Evolutionary conservation across 257 asterid species (phyloP), one percentile per base, ranked within the genome.

Genomic region (Fraxinus excelsior): DNA sequence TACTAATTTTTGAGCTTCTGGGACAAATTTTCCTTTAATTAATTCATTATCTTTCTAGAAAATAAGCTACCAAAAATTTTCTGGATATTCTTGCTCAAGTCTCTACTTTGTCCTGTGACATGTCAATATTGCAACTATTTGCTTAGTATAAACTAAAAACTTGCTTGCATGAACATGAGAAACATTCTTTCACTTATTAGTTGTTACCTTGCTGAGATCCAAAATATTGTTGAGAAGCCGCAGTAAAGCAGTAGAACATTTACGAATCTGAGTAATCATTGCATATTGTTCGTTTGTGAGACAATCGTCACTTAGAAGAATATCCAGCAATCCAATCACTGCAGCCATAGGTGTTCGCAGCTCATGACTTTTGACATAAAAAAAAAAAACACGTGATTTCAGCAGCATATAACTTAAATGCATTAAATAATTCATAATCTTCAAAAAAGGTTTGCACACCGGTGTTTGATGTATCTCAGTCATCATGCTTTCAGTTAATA

Each of bases 261-360:
- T 94, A n/a, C 97, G 96, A 68, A 94, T 94, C 78, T 94, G 98
- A 2, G 93, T 87, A 72, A 94, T 86, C 86, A 88, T 92, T 3
- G 93, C 82, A 72, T 85, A 88, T 74, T 94, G 98, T 73, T 94
- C 98, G 66, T 87, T 89, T 26, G 91, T 89, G 66, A 94, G 96
- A 76, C 88, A 86, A 74, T 91, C 90, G 71, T 94, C 98, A 71
- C 93, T 78, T 82, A 88, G 85, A 38, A 94, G 98, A 77, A 94
- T 94, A 81, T 94, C 98, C 72, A 94, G 91, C 80, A 94, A 82
- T 21, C 98, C 98, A 82, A 94, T 94, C 72, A 94, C 98, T 37
- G 98, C 97, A 78, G 98, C 98, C 97, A 94, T 94, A 73, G 98
- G 98, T 62, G 98, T 94, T 38, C 98, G 89, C 79, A 94, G 90